Conservation (phyloP, 306 rosid genomes). For the Vigna angularis region DNA sequence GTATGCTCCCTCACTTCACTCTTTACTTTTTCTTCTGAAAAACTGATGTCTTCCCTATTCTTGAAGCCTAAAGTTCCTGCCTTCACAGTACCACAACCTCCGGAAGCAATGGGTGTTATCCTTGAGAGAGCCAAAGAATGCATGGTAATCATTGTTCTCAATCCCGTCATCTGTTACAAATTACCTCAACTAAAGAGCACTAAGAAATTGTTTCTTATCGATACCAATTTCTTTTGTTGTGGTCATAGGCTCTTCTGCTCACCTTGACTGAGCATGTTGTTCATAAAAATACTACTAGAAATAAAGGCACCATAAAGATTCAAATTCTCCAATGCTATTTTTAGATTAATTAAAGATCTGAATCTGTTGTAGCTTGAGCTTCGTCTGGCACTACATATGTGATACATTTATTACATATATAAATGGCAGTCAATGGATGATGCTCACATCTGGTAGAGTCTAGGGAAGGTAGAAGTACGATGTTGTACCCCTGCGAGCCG, state of each 20-base stretch:
- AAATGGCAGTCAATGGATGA: neutral
- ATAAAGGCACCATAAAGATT: neutral
- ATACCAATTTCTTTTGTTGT: neutral
- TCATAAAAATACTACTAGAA: neutral
- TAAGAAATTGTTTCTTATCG: constrained; percentile 4
- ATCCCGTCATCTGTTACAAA: constrained; percentile 22
- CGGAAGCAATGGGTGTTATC: constrained; percentile 83
- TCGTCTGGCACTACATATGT: neutral
- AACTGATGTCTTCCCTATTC: constrained; percentile 57
- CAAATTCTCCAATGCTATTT: neutral
- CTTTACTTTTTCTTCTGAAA: constrained; percentile 56
- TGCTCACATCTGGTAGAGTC: neutral
- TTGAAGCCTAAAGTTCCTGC: constrained; percentile 86
- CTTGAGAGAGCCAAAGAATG: constrained; percentile 62
- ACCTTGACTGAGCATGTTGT: neutral
- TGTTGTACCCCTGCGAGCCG: neutral
- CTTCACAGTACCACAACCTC: constrained; percentile 73
- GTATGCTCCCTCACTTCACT: constrained; percentile 38
- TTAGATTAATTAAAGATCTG: constrained; percentile 27
- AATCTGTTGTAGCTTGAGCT: constrained; percentile 28
- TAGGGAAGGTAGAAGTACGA: neutral
- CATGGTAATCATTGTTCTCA: constrained; percentile 58
- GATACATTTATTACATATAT: neutral
- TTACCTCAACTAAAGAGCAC: neutral
- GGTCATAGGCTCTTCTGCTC: constrained; percentile 13